Evolutionary conservation across 192 early-diverging fungal species (phyloP), one percentile per base, ranked within the genome.

Genomic region (Gonapodya prolifera): DNA sequence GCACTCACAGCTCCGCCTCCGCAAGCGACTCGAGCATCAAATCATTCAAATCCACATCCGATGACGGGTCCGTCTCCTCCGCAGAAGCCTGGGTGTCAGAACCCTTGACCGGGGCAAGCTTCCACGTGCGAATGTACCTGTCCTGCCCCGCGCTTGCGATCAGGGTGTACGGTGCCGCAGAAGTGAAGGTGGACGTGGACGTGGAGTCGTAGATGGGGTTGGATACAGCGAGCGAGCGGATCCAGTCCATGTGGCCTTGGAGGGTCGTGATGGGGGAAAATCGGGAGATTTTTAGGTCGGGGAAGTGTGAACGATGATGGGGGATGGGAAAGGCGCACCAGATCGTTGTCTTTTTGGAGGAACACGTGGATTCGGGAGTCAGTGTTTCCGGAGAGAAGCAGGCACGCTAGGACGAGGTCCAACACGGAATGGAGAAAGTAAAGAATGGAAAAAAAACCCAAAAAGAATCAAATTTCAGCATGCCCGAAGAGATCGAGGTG

Each of bases 211-310:
- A n/a, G n/a, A n/a, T n/a, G n/a, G n/a, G n/a, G n/a, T n/a, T n/a
- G n/a, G n/a, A n/a, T n/a, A n/a, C n/a, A 13, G 92, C 86, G 74
- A 98, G 75, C 2, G 91, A 88, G 13, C 94, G 89, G 30, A 97
- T 88, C 97, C 97, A 99, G 78, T 95, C 94, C 17, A 93, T 92
- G 82, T 99, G 97, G 1, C 97, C 97, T 35, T 89, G 86, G 29
- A 99, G 83, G 2, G 86, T 79, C 69, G 93, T 81, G 1, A 83
- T 80, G 70, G 87, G 84, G 13, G 79, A 77, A 84, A 98, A 97
- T 85, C 88, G n/a, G n/a, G n/a, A n/a, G n/a, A n/a, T n/a, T n/a
- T n/a, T n/a, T n/a, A n/a, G n/a, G n/a, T n/a, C n/a, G n/a, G n/a
- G n/a, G n/a, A n/a, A n/a, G n/a, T n/a, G n/a, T n/a, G n/a, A n/a